These are phyloP conservation scores for Tulasnella sp. DNA, from an alignment of 768 basidiomycete genomes.

Conservation along the genomic window DNA sequence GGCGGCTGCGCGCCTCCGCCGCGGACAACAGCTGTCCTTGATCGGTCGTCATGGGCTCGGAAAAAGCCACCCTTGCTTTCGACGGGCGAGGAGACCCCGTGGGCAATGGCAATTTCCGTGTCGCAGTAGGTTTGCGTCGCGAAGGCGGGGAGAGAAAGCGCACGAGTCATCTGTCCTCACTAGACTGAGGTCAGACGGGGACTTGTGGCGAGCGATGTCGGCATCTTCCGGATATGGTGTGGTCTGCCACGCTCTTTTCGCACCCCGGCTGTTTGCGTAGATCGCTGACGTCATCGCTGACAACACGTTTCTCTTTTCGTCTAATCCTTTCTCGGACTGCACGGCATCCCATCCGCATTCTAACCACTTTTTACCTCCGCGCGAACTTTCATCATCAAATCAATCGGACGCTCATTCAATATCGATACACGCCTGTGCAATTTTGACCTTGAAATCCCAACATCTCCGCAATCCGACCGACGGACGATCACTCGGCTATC, in stretches of 20 bases:
- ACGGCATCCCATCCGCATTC: background rate
- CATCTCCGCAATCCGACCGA: slow-evolving; percentile 7
- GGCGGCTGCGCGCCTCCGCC: background rate
- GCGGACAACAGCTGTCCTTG: slow-evolving; percentile 5
- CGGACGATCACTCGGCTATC: background rate
- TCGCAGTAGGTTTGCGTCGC: slow-evolving; percentile 1
- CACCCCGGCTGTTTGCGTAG: background rate
- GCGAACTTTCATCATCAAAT: background rate
- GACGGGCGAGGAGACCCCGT: slow-evolving; percentile 4
- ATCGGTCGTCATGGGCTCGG: slow-evolving; percentile 11
- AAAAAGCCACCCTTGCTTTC: slow-evolving; percentile 5
- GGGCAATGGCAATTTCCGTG: slow-evolving; percentile 12
- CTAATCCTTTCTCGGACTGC: background rate
- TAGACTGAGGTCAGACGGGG: slow-evolving; percentile 7
- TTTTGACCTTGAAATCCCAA: background rate
- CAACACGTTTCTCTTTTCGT: background rate
- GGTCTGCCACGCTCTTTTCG: background rate
- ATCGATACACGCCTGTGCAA: slow-evolving; percentile 11
- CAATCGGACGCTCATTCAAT: background rate
- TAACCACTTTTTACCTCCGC: background rate
- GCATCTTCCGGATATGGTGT: slow-evolving; percentile 11
- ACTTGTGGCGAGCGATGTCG: slow-evolving; percentile 1
- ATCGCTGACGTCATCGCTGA: slow-evolving; percentile 9
- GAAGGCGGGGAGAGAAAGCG: background rate
- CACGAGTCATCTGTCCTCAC: slow-evolving; percentile 8